A percentile compares a stretch with the other conserved stretches of the same genome.
phyloP scores from a whole-genome alignment of 2,329 filamentous ascomycete genomes.

The Ophiostoma perfectum region DNA sequence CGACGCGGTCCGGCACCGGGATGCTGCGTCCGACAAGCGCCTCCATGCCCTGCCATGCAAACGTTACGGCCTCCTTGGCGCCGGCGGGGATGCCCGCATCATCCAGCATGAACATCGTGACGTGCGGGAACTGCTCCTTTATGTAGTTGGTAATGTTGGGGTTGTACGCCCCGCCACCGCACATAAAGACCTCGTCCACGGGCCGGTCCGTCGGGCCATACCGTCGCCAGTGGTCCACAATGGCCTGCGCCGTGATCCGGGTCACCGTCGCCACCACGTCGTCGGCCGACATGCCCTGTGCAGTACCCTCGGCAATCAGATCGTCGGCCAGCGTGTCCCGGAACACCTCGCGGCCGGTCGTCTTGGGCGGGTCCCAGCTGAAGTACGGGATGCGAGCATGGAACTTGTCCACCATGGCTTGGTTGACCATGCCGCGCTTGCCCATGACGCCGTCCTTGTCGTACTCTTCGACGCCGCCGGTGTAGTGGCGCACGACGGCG shows the following conservation, averaged over 20 bases:
- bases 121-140: constrained; percentile 43
- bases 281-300: constrained; percentile 41
- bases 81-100: constrained; percentile 52
- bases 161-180: constrained; percentile 54
- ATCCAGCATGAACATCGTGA: constrained; percentile 50
- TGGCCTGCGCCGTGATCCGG: constrained; percentile 53
- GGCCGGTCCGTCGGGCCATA: constrained; percentile 42
- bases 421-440: constrained; percentile 43
- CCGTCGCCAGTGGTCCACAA: constrained; percentile 45
- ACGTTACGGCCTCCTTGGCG: constrained; percentile 56
- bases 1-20: constrained; percentile 48
- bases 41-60: constrained; percentile 58
- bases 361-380: constrained; percentile 47
- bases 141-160: constrained; percentile 52
- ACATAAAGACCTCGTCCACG: constrained; percentile 53
- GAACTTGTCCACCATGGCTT: constrained; percentile 49
- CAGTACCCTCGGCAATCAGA: constrained; percentile 44
- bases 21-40: constrained; percentile 51
- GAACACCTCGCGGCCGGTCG: constrained; percentile 59
- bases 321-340: constrained; percentile 50
- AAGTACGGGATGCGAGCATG: constrained; percentile 46
- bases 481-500: constrained; percentile 50
- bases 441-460: constrained; percentile 50
- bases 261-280: constrained; percentile 56
- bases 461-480: constrained; percentile 44